phyloP scores from a whole-genome alignment of 805 yeast species.

The Candida methanosorbosa region DNA sequence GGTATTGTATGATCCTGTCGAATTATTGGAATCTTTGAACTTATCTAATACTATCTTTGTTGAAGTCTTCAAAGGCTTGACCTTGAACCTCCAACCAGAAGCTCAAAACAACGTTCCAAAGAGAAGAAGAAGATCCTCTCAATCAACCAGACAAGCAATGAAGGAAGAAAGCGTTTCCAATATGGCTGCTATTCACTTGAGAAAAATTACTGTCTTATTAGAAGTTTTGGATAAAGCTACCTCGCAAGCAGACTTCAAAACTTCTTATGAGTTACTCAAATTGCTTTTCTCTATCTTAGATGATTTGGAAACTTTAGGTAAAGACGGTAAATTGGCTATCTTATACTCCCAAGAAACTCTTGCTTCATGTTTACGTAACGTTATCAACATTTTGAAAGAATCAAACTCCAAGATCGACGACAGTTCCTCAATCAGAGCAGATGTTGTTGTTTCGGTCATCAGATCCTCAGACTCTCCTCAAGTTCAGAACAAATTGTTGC shows the following conservation, averaged over 20 bases:
- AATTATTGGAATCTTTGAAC: conserved; percentile 43
- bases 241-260: conserved; percentile 11
- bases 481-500: conserved; percentile 79
- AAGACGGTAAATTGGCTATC: conserved; percentile 87
- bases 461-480: conserved; percentile 88
- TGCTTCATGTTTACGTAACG: conserved; percentile 74
- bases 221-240: conserved; percentile 61
- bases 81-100: conserved; percentile 17
- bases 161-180: conserved; percentile 61
- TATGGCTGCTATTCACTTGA: conserved; percentile 71
- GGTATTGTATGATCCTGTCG: conserved; percentile 42
- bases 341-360: conserved; percentile 85
- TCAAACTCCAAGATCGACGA: conserved; percentile 33
- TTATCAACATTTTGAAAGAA: conserved; percentile 48
- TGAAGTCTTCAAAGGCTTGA: conserved; percentile 43
- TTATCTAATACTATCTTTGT: conserved; percentile 51
- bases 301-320: conserved; percentile 77
- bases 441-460: conserved; percentile 82
- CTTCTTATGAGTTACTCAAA: conserved; percentile 29
- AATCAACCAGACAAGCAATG: conserved; percentile 68
- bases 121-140: conserved; percentile 78
- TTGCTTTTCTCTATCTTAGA: conserved; percentile 50
- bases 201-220: conserved; percentile 66
- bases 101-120: conserved; percentile 41
- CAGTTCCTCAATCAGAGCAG: conserved; percentile 71